Evolutionary conservation across 768 basidiomycete species (phyloP), one percentile per base, ranked within the genome.

Genomic region (Trametes cubensis): DNA sequence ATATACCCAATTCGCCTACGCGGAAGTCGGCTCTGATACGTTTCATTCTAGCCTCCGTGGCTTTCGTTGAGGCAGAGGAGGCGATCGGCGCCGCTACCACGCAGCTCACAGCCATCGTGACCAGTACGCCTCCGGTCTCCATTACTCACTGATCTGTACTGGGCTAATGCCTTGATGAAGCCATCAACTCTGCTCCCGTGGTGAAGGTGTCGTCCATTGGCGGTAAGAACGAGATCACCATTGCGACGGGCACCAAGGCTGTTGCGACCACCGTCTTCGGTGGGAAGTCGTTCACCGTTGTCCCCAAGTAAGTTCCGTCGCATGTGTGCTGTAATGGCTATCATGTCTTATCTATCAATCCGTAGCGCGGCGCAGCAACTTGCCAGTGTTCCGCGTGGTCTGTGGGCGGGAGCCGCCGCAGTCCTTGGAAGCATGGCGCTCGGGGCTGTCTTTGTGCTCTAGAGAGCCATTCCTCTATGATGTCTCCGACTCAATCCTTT

Each of bases 131-230:
- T 30, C 23, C 23, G 34, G 2, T 11, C 34, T 2, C 34, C 34
- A 2, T 10, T 34, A 34, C 3, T 28, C 28, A 2, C 2, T 34
- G 34, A n/a, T n/a, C n/a, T 34, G 34, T 34, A 34, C 34, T 34
- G 34, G 5, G 34, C 34, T 34, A 10, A 34, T 11, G 6, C 6
- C 10, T 34, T 11, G 4, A 34, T 11, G 11, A 28, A 62, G 61
- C 55, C 5, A 55, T 62, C 55, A 62, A 55, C 61, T 55, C 61
- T 11, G 52, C 61, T 6, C 59, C 59, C 8, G 38, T 60, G 13
- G 59, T 60, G 38, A 30, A 60, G 46, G 59, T 60, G 2, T 60
- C 59, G 34, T 60, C 59, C 10, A 60, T 47, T 4, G 59, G 59
- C n/a, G 59, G 59, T n/a, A 56, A 46, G 4, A 30, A 60, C n/a